Conservation (phyloP, 1,139 yeast genomes). For the Lodderomyces beijingensis region DNA sequence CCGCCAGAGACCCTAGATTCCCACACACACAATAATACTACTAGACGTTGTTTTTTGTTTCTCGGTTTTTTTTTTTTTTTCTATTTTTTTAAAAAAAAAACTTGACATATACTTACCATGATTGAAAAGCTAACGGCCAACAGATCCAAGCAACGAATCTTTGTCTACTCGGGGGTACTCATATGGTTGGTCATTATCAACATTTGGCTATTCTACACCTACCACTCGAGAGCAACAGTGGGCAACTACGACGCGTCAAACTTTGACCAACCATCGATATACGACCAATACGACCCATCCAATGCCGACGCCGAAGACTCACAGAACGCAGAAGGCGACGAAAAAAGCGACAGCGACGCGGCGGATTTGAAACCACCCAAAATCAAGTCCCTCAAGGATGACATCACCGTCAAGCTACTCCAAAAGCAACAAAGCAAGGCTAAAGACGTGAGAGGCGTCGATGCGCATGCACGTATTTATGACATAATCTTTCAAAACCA, state of each 20-base stretch:
- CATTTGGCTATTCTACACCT: conserved; percentile 9
- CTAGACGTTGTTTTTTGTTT: no score
- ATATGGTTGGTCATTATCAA: conserved; percentile 11
- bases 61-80: no score
- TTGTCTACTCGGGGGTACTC: conserved; percentile 8
- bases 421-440: conserved; percentile 6
- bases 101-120: no score
- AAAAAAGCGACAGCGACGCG: background rate
- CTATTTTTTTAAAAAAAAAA: no score
- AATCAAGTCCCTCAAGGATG: conserved; percentile 5
- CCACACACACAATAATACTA: no score
- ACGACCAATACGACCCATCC: conserved; percentile 9
- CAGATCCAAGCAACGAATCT: conserved; percentile 11
- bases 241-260: conserved; percentile 2
- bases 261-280: conserved; percentile 8
- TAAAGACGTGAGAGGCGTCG: conserved; percentile 10
- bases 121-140: conserved; percentile 11
- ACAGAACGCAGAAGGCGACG: background rate
- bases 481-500: conserved; percentile 14
- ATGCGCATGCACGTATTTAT: conserved; percentile 10
- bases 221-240: conserved; percentile 1
- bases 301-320: background rate
- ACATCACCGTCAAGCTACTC: conserved; percentile 11
- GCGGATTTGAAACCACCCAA: background rate
- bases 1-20: no score